Evolutionary conservation across 495 filamentous ascomycete species (phyloP).

Genomic region (Penicillium manginii): DNA sequence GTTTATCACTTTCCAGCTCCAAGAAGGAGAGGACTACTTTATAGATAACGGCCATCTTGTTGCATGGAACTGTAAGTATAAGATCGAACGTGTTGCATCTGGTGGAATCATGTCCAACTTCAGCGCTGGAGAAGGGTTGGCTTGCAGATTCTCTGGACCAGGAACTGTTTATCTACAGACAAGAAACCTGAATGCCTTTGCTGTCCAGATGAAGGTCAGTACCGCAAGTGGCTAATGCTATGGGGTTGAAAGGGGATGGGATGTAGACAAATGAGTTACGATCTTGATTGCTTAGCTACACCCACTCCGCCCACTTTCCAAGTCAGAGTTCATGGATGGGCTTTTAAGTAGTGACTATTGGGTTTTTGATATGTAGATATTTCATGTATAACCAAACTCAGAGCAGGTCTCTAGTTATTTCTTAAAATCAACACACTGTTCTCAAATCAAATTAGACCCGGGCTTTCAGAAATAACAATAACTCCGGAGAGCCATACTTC

Average conservation of each 20-base stretch:
- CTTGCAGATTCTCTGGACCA: conserved; percentile 91
- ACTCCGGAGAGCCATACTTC: no score
- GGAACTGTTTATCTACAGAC: conserved; percentile 95
- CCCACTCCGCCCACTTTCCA: no score
- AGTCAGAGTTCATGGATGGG: no score
- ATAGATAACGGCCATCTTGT: conserved; percentile 96
- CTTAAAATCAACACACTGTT: no score
- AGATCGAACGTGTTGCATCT: conserved; percentile 81
- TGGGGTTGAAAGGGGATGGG: not conserved
- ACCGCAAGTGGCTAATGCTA: conserved; percentile 28
- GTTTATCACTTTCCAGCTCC: conserved; percentile 52
- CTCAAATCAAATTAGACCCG: no score
- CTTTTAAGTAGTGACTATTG: no score
- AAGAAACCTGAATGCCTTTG: conserved; percentile 72
- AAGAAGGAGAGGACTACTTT: conserved; percentile 79
- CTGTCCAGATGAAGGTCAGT: conserved; percentile 40
- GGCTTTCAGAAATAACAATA: no score
- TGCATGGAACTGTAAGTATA: conserved; percentile 95
- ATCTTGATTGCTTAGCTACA: no score
- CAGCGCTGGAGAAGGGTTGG: conserved; percentile 80
- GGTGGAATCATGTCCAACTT: conserved; percentile 85
- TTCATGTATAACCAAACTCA: no score
- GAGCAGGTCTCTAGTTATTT: no score
- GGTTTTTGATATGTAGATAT: no score
- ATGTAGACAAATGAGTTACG: not conserved